These are phyloP conservation scores for Saccharomycopsis lassenensis DNA, from an alignment of 805 yeast species.

Conservation along the genomic window DNA sequence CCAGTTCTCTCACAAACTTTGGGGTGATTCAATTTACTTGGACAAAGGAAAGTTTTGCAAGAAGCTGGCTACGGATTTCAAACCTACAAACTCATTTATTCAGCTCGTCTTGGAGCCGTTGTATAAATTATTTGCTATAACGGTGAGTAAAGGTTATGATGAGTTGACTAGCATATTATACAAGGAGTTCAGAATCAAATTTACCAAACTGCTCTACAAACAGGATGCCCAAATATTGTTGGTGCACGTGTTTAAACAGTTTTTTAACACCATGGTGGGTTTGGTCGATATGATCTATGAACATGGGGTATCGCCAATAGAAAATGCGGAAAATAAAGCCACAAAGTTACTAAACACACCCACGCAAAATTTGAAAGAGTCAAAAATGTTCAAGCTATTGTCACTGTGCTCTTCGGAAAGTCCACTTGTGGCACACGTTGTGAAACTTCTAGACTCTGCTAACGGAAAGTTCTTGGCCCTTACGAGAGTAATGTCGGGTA, in stretches of 20 bases:
- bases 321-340: constrained; percentile 23
- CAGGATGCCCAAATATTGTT: constrained; percentile 53
- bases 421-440: constrained; percentile 39
- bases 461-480: constrained; percentile 49
- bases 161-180: constrained; percentile 35
- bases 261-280: constrained; percentile 44
- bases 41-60: constrained; percentile 34
- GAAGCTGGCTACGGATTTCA: constrained; percentile 17
- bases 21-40: constrained; percentile 57
- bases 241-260: constrained; percentile 37
- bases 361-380: not conserved
- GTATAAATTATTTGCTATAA: constrained; percentile 58
- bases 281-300: constrained; percentile 39
- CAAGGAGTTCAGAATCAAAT: constrained; percentile 34
- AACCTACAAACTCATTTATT: constrained; percentile 36
- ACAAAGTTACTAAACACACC: not conserved
- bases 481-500: constrained; percentile 55
- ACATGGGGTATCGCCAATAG: constrained; percentile 27
- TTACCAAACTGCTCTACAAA: constrained; percentile 31
- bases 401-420: constrained; percentile 27
- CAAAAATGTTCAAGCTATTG: not conserved
- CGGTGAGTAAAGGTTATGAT: constrained; percentile 41
- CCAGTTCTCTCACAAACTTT: constrained; percentile 44
- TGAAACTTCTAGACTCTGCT: constrained; percentile 46
- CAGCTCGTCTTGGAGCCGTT: constrained; percentile 66